Evolutionary conservation across 768 basidiomycete species (phyloP).

Genomic region (Mycena amicta): DNA sequence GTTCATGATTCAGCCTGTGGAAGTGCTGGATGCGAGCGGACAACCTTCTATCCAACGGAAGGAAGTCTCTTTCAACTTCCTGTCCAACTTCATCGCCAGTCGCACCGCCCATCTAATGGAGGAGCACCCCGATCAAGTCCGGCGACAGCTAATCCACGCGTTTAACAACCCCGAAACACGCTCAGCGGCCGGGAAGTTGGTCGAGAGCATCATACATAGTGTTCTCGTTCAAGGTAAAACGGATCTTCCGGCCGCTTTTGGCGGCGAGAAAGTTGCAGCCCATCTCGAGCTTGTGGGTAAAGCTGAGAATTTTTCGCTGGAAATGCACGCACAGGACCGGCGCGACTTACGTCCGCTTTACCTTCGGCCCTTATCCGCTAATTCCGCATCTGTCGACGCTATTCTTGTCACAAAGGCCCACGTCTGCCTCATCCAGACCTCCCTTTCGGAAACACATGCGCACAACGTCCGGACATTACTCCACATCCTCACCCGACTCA

Average conservation of each 20-base stretch:
- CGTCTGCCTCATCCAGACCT: too few relatives aligned
- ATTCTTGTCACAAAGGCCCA: too few relatives aligned
- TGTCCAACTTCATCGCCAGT: not conserved
- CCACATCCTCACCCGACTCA: too few relatives aligned
- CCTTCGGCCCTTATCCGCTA: too few relatives aligned
- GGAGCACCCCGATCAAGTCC: not conserved
- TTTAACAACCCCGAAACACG: conserved; percentile 2
- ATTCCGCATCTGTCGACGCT: too few relatives aligned
- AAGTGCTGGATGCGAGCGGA: conserved; percentile 1
- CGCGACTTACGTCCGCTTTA: too few relatives aligned
- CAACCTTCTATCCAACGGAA: not conserved
- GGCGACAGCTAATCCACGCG: not conserved
- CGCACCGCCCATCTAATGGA: conserved; percentile 1
- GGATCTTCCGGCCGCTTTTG: not conserved
- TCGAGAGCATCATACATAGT: conserved; percentile 10
- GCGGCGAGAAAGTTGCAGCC: too few relatives aligned
- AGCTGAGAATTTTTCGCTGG: too few relatives aligned
- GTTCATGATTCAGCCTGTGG: conserved; percentile 5
- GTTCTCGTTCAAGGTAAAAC: not conserved
- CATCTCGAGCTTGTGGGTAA: too few relatives aligned
- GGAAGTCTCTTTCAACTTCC: not conserved
- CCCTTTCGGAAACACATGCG: too few relatives aligned
- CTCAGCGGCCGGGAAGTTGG: conserved; percentile 4
- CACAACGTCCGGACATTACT: too few relatives aligned
- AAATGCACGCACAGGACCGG: too few relatives aligned